Conservation (phyloP, 2,329 filamentous ascomycete species). For the Ambrosiella cleistominuta region DNA sequence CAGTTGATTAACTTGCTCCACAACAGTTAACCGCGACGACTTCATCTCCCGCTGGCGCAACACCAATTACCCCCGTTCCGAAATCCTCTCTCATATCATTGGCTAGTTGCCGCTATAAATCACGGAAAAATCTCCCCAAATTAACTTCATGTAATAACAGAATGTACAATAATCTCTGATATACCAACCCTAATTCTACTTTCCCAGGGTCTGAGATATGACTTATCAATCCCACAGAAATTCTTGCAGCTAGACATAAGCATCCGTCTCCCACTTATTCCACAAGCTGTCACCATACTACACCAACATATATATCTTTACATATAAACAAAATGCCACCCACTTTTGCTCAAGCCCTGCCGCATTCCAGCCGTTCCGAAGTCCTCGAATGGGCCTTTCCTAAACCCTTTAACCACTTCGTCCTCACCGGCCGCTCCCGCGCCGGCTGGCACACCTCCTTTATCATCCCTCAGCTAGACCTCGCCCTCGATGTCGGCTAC, state of each 20-base stretch:
- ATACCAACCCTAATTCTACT: no score
- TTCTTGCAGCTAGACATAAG: no score
- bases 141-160: no score
- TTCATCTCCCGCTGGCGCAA: constrained; percentile 60
- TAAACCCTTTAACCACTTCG: constrained; percentile 24
- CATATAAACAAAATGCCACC: constrained; percentile 6
- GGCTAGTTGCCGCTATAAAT: constrained; percentile 6
- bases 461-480: constrained; percentile 30
- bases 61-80: constrained; percentile 41
- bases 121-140: no score
- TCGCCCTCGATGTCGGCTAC: constrained; percentile 32
- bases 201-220: no score
- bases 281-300: no score
- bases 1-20: not conserved
- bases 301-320: no score
- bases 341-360: constrained; percentile 26
- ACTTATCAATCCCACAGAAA: no score
- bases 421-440: constrained; percentile 29
- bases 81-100: constrained; percentile 19
- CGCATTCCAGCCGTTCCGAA: constrained; percentile 27
- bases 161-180: no score
- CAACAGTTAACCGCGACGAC: constrained; percentile 58
- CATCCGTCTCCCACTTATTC: no score
- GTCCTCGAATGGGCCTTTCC: constrained; percentile 30
- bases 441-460: constrained; percentile 36